These are phyloP conservation scores for Xerocomus brunneocitrinus DNA, from an alignment of 768 basidiomycete genomes.

Conservation along the genomic window DNA sequence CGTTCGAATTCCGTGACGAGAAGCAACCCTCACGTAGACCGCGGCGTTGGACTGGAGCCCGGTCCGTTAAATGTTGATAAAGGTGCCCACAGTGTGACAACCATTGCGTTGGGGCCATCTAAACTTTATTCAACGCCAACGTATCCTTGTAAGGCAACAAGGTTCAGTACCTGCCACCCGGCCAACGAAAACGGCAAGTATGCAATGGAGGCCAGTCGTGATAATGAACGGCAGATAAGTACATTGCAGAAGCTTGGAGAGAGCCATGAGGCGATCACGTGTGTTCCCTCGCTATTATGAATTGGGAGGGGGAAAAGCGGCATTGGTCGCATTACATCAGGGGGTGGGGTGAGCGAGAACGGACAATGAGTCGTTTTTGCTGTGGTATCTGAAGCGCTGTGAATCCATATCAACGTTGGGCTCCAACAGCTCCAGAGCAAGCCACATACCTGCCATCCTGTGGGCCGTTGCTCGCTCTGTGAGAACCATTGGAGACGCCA, in stretches of 20 bases:
- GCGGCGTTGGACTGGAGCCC: background rate
- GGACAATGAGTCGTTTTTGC: constrained; percentile 9
- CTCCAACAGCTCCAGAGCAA: background rate
- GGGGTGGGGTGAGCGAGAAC: constrained; percentile 5
- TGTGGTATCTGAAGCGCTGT: background rate
- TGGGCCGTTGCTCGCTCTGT: background rate
- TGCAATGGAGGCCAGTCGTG: constrained; percentile 15
- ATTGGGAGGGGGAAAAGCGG: constrained; percentile 11
- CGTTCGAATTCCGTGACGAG: constrained; percentile 5
- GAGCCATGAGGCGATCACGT: constrained; percentile 29
- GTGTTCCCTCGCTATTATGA: constrained; percentile 4
- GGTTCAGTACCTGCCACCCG: constrained; percentile 3
- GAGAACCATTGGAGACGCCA: background rate
- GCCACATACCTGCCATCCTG: constrained; percentile 17
- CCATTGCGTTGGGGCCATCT: background rate
- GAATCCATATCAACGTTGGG: background rate
- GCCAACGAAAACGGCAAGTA: constrained; percentile 2
- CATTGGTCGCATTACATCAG: constrained; percentile 14
- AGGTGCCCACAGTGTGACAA: background rate
- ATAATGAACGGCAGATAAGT: background rate
- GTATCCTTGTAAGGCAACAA: background rate
- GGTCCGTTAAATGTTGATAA: constrained; percentile 4
- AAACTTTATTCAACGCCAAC: background rate
- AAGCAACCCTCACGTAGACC: constrained; percentile 1
- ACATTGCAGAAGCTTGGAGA: background rate